Conservation (phyloP, 805 yeast species). For the Hanseniaspora valbyensis region DNA sequence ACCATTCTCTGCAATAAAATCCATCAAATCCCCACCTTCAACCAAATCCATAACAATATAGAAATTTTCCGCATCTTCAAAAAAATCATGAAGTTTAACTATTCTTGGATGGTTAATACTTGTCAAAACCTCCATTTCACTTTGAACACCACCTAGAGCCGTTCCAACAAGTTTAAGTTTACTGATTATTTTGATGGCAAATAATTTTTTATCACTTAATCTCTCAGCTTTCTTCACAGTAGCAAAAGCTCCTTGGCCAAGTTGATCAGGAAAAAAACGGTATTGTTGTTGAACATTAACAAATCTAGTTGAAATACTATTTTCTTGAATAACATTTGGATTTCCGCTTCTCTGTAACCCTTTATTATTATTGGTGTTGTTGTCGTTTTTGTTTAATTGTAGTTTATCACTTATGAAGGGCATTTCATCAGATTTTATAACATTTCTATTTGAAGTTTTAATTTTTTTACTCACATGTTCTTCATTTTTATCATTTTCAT, state of each 20-base stretch:
- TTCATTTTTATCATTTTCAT: background rate
- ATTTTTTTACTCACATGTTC: background rate
- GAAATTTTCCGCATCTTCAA: constrained; percentile 69
- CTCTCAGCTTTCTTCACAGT: constrained; percentile 83
- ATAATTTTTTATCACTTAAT: constrained; percentile 61
- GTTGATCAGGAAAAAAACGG: constrained; percentile 21
- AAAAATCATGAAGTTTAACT: constrained; percentile 70
- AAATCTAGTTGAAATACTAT: background rate
- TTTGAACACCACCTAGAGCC: constrained; percentile 52
- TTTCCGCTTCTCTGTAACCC: background rate
- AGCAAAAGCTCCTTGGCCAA: constrained; percentile 98
- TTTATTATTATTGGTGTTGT: background rate
- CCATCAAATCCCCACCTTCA: constrained; percentile 96
- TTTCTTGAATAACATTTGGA: background rate
- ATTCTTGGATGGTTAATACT: constrained; percentile 75
- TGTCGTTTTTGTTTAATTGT: background rate
- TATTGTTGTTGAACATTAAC: background rate
- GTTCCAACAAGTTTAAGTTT: constrained; percentile 47
- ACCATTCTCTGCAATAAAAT: constrained; percentile 86
- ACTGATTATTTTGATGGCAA: constrained; percentile 82
- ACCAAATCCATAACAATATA: constrained; percentile 92
- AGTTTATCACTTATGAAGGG: background rate
- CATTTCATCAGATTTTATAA: background rate
- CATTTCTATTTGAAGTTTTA: background rate
- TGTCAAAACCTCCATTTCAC: constrained; percentile 74